Conservation (phyloP, 75 land plant genomes). For the Gnetum montanum region DNA sequence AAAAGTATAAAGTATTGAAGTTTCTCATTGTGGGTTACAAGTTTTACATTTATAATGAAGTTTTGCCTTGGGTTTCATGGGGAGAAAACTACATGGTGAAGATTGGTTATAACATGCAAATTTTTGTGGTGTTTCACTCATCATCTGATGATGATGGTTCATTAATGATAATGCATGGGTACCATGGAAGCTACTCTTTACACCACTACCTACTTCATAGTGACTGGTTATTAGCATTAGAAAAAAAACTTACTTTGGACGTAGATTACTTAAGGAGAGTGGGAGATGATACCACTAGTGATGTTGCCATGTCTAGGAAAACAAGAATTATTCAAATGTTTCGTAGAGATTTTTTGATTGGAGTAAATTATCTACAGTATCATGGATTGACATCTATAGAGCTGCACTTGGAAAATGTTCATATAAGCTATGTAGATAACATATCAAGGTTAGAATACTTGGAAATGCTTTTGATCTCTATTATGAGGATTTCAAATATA, state of each 20-base stretch:
- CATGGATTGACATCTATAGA: slow-evolving; percentile 93
- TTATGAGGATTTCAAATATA: too few relatives aligned
- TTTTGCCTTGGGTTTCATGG: too few relatives aligned
- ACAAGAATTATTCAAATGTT: slow-evolving; percentile 57
- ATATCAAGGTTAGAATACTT: slow-evolving; percentile 93
- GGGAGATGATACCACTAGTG: slow-evolving; percentile 80
- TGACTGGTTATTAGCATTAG: slow-evolving; percentile 85
- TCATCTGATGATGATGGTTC: too few relatives aligned
- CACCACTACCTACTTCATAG: slow-evolving; percentile 81
- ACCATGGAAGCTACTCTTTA: slow-evolving; percentile 81
- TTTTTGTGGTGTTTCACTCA: too few relatives aligned
- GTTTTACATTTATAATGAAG: too few relatives aligned
- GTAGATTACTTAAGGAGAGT: slow-evolving; percentile 79
- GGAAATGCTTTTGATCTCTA: too few relatives aligned
- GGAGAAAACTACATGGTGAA: too few relatives aligned
- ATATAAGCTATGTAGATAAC: slow-evolving; percentile 80
- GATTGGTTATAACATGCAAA: too few relatives aligned
- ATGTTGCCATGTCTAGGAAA: slow-evolving; percentile 72
- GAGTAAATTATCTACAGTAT: slow-evolving; percentile 85
- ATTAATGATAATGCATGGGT: slow-evolving; percentile 10
- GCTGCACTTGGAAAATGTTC: slow-evolving; percentile 80
- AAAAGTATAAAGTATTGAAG: too few relatives aligned
- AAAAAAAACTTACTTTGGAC: slow-evolving; percentile 79
- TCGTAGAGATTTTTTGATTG: slow-evolving; percentile 91
- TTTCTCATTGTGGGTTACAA: too few relatives aligned